Conservation (phyloP, 1,139 yeast genomes). For the Saccharomycopsis hybrid region DNA sequence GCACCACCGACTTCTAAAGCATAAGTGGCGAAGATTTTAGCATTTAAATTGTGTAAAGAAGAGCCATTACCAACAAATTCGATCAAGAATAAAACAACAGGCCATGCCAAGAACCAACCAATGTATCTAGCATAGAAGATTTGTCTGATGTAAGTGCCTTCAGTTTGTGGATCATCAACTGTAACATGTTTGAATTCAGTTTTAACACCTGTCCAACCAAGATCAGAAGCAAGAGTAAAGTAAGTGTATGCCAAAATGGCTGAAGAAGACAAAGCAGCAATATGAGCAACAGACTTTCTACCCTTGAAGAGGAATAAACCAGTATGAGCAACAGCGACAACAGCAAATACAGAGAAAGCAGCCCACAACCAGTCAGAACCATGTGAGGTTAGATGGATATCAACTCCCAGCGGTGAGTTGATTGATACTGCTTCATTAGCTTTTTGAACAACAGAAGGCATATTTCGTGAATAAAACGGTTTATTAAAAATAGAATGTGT, state of each 20-base stretch:
- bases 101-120: conserved; percentile 59
- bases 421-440: conserved; percentile 44
- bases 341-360: conserved; percentile 45
- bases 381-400: conserved; percentile 47
- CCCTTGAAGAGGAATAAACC: conserved; percentile 34
- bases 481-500: background rate
- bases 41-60: conserved; percentile 13
- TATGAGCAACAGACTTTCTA: conserved; percentile 24
- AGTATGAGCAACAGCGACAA: conserved; percentile 38
- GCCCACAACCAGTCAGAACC: conserved; percentile 76
- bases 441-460: conserved; percentile 9
- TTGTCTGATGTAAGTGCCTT: conserved; percentile 41
- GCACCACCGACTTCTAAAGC: conserved; percentile 38
- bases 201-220: conserved; percentile 47
- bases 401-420: conserved; percentile 40
- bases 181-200: conserved; percentile 48
- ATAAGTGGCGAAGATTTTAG: conserved; percentile 30
- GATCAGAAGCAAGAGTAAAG: conserved; percentile 54
- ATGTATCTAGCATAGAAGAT: conserved; percentile 59
- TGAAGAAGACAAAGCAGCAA: conserved; percentile 40
- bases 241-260: conserved; percentile 45
- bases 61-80: conserved; percentile 31
- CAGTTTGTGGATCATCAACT: conserved; percentile 28
- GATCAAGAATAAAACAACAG: conserved; percentile 41
- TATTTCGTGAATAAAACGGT: background rate